Conservation (phyloP, 306 rosid species). For the Myrica gale region DNA sequence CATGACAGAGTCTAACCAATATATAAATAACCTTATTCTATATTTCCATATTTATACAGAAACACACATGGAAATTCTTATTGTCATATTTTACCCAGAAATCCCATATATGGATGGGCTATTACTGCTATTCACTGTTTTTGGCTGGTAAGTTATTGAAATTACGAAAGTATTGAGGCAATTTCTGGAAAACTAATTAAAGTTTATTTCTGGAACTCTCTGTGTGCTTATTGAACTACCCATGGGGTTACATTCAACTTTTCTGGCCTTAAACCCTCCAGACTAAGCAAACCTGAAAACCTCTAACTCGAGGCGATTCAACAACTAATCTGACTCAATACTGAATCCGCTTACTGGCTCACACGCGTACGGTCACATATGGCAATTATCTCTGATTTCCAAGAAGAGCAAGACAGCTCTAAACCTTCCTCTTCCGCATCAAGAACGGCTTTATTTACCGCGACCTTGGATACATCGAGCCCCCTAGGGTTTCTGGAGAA, state of each 20-base stretch:
- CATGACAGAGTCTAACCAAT: no score
- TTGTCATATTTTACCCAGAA: no score
- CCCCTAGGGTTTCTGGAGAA: slow-evolving; percentile 55
- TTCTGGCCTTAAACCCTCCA: neutral
- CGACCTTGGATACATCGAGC: slow-evolving; percentile 57
- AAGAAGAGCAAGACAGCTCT: slow-evolving; percentile 29
- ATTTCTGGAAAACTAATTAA: neutral
- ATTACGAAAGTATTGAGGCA: neutral
- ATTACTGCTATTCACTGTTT: neutral
- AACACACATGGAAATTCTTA: no score
- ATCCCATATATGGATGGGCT: no score
- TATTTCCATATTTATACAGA: no score
- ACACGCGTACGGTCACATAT: slow-evolving; percentile 18
- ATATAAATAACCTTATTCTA: no score
- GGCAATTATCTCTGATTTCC: slow-evolving; percentile 74
- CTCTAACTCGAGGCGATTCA: neutral
- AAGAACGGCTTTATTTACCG: slow-evolving; percentile 38
- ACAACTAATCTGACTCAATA: neutral
- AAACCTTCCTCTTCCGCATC: slow-evolving; percentile 32
- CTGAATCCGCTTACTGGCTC: neutral
- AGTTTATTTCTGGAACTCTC: neutral
- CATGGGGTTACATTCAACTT: no score
- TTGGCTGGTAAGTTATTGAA: neutral
- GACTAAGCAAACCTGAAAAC: neutral
- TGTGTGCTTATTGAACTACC: neutral